Base-by-base conservation (phyloP, 306 rosid species). In the Cajanus cajan region DNA sequence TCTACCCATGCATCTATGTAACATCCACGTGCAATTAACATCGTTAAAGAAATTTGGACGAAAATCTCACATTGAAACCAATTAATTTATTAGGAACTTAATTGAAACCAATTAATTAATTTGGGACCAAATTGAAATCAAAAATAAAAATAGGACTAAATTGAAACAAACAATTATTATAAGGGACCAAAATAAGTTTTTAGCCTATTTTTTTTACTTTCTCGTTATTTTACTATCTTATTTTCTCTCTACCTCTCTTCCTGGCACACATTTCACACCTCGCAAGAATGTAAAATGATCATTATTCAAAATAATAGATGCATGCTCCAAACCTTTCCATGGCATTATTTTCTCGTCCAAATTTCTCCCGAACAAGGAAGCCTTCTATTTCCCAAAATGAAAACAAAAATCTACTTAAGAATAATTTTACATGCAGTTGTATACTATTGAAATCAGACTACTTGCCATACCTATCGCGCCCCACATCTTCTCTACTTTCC, bases 401-500 rank as follows among this genome's bases (percentile, higher is more conserved):
- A 75, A 36, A 16, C 63, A 24, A 58, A 8, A n/a, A n/a, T n/a
- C 59, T 44, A 25, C 16, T 34, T 19, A 15, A 34, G 9, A 31
- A 67, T 33, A 65, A 67, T 6, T 80, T 78, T 75, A 82, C 87
- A 45, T 10, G 51, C 37, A 54, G 3, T 45, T 19, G 1, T 28
- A 28, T 3, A 28, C 44, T 61, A 47, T 13, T 19, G 13, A 61
- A 31, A 73, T 67, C 24, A 72, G 74, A 82, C 33, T 70, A 31
- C 24, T 9, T 6, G 44, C 34, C 31, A 65, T 2, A 44, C 72
- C 37, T 31, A 36, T 28, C 10, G 15, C 2, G 44, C 71, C 18
- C 52, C 40, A 15, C 69, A 11, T 55, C 15, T n/a, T n/a, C n/a
- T 54, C 82, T 71, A 84, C 59, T 86, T 82, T 37, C 84, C 89